Conservation (phyloP, 1,284 basidiomycete genomes). For the Puccinia horiana region DNA sequence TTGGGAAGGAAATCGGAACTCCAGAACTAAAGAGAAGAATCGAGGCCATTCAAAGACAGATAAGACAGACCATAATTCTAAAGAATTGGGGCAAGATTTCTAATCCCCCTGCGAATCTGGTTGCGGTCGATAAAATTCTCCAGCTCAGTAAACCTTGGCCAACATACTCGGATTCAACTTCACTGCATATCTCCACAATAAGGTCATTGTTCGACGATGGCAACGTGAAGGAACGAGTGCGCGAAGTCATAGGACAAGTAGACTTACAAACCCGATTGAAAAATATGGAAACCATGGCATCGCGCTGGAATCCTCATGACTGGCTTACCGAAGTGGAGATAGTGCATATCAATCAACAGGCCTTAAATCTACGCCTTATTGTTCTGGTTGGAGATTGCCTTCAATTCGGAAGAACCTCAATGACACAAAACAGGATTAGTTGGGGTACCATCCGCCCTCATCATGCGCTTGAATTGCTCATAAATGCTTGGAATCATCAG, state of each 20-base stretch:
- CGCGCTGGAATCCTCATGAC: not conserved
- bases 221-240: no score
- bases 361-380: not conserved
- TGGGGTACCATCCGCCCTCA: not conserved
- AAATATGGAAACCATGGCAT: not conserved
- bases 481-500: not conserved
- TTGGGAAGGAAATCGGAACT: not conserved
- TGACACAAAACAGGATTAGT: not conserved
- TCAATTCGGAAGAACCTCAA: not conserved
- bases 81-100: not conserved
- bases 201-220: no score
- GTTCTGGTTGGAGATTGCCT: constrained; percentile 8
- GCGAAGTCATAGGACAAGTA: no score
- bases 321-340: not conserved
- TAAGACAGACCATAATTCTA: not conserved
- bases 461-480: not conserved
- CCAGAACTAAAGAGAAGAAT: not conserved
- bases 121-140: not conserved
- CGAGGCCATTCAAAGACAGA: not conserved
- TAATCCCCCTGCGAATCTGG: not conserved
- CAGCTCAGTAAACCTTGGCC: not conserved
- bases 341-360: not conserved
- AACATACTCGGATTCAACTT: no score
- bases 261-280: not conserved
- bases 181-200: not conserved